These are phyloP conservation scores for Aureobasidium sp. DNA, from an alignment of 2,329 filamentous ascomycete genomes.

Conservation along the genomic window DNA sequence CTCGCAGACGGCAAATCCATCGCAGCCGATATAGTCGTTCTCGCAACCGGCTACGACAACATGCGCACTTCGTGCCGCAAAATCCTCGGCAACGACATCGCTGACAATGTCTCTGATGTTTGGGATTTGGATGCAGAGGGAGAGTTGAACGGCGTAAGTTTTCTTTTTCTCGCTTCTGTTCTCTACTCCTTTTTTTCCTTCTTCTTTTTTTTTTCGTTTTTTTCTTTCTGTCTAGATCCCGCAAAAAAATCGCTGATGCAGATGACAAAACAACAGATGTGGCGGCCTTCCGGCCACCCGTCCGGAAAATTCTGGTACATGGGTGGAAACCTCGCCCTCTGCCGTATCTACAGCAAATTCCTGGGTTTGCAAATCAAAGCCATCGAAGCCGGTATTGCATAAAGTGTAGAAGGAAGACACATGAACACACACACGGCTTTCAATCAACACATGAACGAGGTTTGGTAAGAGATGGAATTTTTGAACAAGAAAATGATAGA, in stretches of 20 bases:
- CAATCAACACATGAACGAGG: too few species aligned
- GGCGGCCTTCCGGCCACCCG: slow-evolving; percentile 32
- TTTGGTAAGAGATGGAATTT: too few species aligned
- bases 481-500: neutral
- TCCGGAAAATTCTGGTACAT: slow-evolving; percentile 31
- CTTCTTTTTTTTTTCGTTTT: neutral
- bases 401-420: neutral
- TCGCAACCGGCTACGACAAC: slow-evolving; percentile 52
- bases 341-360: slow-evolving; percentile 28
- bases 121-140: slow-evolving; percentile 34
- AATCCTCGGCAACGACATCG: slow-evolving; percentile 55
- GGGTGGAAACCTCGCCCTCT: slow-evolving; percentile 30
- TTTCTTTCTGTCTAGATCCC: neutral
- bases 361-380: slow-evolving; percentile 36
- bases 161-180: neutral
- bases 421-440: too few species aligned
- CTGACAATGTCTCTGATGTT: slow-evolving; percentile 46
- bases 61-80: slow-evolving; percentile 56
- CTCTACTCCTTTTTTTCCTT: neutral
- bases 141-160: slow-evolving; percentile 24
- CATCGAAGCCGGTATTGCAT: slow-evolving; percentile 19
- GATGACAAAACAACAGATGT: slow-evolving; percentile 24
- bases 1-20: slow-evolving; percentile 47
- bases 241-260: too few species aligned
- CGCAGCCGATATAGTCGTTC: slow-evolving; percentile 54